phyloP scores from a whole-genome alignment of 2,329 filamentous ascomycete genomes.

The Cladosporium phlei region DNA sequence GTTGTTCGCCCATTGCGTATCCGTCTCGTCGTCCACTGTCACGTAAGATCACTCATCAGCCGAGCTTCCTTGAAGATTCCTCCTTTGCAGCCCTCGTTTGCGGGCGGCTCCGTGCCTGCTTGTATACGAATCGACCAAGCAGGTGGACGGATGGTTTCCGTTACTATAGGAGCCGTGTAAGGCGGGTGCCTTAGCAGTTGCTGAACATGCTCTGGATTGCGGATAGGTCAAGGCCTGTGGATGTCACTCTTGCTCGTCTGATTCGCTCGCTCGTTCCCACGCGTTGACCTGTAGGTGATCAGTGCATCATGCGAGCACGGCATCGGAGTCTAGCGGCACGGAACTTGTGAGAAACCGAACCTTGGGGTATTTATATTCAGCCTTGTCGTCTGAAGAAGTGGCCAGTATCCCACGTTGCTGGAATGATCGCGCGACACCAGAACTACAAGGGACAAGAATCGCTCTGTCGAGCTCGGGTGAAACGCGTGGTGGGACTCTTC shows the following conservation, averaged over 20 bases:
- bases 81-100: not conserved
- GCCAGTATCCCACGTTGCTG: no score
- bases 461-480: no score
- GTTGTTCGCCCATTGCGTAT: slow-evolving; percentile 8
- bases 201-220: not conserved
- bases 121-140: not conserved
- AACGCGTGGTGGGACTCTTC: no score
- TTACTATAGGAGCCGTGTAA: no score
- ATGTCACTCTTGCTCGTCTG: not conserved
- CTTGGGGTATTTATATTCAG: no score
- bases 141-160: not conserved
- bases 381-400: no score
- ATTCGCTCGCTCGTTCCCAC: slow-evolving; percentile 2
- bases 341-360: no score
- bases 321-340: no score
- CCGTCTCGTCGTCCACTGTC: not conserved
- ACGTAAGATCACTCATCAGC: not conserved
- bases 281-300: not conserved
- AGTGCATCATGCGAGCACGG: not conserved
- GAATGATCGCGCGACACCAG: no score
- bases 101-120: no score
- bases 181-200: not conserved
- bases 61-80: not conserved
- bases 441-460: no score
- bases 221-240: not conserved